These are phyloP conservation scores for Cymbopogon citratus DNA, from an alignment of 176 grass and related monocot genomes.

Conservation along the genomic window DNA sequence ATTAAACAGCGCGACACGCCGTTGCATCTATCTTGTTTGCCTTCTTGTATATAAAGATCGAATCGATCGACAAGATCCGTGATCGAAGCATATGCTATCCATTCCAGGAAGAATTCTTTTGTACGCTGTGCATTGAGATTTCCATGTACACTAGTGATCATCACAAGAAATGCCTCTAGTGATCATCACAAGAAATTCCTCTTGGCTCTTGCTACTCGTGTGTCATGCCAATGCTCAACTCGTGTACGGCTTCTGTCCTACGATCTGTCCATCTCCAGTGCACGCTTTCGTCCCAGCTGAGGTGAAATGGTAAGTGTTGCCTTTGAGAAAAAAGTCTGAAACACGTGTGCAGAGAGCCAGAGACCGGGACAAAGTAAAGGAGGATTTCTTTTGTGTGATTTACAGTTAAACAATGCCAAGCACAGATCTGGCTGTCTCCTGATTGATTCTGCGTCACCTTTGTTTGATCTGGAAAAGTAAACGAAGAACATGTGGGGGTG, in stretches of 20 bases:
- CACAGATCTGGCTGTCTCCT: constrained; percentile 36
- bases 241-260: constrained; percentile 17
- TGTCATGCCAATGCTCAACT: not conserved
- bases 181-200: not conserved
- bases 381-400: constrained; percentile 6
- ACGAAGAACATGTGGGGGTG: constrained; percentile 33
- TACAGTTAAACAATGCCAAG: constrained; percentile 15
- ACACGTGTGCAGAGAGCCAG: not conserved
- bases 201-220: no score
- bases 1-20: not conserved
- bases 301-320: constrained; percentile 2
- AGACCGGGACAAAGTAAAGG: constrained; percentile 6
- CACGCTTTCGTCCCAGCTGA: constrained; percentile 10
- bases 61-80: constrained; percentile 7
- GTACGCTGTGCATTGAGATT: not conserved
- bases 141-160: not conserved
- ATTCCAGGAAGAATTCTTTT: not conserved
- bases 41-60: constrained; percentile 38
- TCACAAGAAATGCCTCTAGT: not conserved
- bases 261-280: constrained; percentile 8
- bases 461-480: constrained; percentile 43
- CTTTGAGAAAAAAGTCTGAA: constrained; percentile 9
- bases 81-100: constrained; percentile 1
- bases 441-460: constrained; percentile 29
- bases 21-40: constrained; percentile 26